Conservation (phyloP, 2,329 filamentous ascomycete genomes). For the Capronia americana region DNA sequence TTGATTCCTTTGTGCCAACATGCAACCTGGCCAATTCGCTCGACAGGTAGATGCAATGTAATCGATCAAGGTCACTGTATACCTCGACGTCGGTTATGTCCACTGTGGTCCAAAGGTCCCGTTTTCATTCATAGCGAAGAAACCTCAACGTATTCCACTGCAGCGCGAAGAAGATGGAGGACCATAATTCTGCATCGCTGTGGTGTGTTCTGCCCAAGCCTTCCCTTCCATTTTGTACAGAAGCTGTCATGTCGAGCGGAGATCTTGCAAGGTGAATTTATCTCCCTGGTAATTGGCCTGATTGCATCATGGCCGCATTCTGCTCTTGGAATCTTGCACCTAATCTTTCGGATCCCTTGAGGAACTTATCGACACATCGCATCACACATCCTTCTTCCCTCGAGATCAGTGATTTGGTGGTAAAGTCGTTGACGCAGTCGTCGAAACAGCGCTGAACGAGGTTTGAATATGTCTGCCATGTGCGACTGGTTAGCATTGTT, state of each 20-base stretch:
- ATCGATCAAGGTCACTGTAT: not conserved
- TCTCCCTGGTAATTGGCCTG: constrained; percentile 58
- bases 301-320: constrained; percentile 71
- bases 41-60: not conserved
- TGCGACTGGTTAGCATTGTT: constrained; percentile 23
- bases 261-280: constrained; percentile 36
- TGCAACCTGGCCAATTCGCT: not conserved
- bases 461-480: constrained; percentile 67
- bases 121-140: not conserved
- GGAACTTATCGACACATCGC: constrained; percentile 94
- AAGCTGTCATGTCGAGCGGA: not conserved
- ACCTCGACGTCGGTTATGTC: not conserved
- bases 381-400: constrained; percentile 91
- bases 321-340: constrained; percentile 87
- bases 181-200: not conserved
- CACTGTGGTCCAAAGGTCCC: not conserved
- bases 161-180: not conserved
- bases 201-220: not conserved
- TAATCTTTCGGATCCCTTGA: constrained; percentile 88
- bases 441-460: constrained; percentile 78
- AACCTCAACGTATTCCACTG: not conserved
- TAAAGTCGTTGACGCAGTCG: constrained; percentile 98
- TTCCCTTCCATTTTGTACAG: constrained; percentile 12
- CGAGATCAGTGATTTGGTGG: constrained; percentile 87
- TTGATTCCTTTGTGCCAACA: not conserved